These are phyloP conservation scores for Ilex aquifolium DNA, from an alignment of 257 asterid genomes.

Conservation along the genomic window DNA sequence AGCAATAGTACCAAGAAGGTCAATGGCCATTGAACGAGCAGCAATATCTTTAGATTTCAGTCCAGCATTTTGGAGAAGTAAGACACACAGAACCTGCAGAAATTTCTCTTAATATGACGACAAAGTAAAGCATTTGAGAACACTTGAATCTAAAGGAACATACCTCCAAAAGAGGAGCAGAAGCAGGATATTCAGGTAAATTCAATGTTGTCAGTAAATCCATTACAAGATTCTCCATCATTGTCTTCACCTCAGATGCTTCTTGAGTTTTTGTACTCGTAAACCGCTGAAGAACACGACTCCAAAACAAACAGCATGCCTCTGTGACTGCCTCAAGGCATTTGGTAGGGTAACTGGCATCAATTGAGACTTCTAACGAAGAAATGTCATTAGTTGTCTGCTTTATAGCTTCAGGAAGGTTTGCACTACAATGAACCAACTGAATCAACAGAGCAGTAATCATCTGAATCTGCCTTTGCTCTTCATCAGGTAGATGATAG, in stretches of 20 bases:
- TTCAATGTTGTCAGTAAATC: constrained; percentile 87
- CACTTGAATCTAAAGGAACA: constrained; percentile 13
- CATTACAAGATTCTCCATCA: constrained; percentile 90
- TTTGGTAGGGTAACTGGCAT: constrained; percentile 71
- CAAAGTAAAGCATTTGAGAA: constrained; percentile 2
- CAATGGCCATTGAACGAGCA: constrained; percentile 97
- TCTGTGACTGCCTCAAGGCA: constrained; percentile 88
- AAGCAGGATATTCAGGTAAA: constrained; percentile 96
- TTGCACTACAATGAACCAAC: constrained; percentile 82
- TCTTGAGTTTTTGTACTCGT: constrained; percentile 83
- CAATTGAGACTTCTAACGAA: constrained; percentile 57
- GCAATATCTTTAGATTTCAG: constrained; percentile 79
- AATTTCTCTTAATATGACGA: constrained; percentile 29
- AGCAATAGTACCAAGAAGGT: constrained; percentile 95
- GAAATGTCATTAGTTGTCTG: constrained; percentile 46
- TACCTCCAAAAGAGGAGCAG: constrained; percentile 94
- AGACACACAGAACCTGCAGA: constrained; percentile 90
- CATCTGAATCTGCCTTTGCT: constrained; percentile 91
- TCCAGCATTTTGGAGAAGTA: constrained; percentile 97
- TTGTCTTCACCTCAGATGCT: constrained; percentile 76
- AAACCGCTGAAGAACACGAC: constrained; percentile 91
- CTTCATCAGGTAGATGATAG: constrained; percentile 97
- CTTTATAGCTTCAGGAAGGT: constrained; percentile 79
- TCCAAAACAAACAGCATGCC: constrained; percentile 97
- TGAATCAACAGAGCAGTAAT: constrained; percentile 80